Evolutionary conservation across 2,329 filamentous ascomycete genomes (phyloP).

Genomic region (Phaeosphaeriaceae sp.): DNA sequence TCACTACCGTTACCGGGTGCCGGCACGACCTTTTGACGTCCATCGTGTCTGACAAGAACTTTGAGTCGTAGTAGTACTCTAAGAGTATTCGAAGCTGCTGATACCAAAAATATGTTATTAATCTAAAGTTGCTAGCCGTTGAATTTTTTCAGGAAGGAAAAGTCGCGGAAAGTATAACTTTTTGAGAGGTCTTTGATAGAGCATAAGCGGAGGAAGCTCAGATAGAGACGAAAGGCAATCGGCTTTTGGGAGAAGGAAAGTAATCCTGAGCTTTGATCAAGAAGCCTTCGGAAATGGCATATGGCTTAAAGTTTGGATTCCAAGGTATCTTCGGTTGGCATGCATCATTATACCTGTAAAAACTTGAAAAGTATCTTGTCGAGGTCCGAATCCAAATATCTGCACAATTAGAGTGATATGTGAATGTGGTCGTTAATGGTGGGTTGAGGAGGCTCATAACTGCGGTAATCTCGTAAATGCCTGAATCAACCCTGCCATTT

Average conservation of each 20-base stretch:
- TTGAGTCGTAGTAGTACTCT: neutral
- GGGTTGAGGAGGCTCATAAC: too few species aligned
- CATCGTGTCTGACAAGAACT: slow-evolving; percentile 41
- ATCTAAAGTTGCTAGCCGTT: neutral
- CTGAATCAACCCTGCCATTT: too few species aligned
- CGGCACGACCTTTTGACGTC: slow-evolving; percentile 71
- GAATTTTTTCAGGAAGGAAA: neutral
- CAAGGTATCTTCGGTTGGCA: too few species aligned
- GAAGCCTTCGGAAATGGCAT: slow-evolving; percentile 35
- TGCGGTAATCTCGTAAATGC: too few species aligned
- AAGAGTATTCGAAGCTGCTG: slow-evolving; percentile 1
- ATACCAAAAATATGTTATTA: neutral
- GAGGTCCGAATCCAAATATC: too few species aligned
- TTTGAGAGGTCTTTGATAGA: neutral
- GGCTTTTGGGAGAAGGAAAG: slow-evolving; percentile 29
- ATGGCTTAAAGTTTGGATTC: slow-evolving; percentile 29
- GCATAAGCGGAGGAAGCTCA: neutral
- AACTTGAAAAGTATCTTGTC: too few species aligned
- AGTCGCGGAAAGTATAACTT: neutral
- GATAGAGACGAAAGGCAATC: slow-evolving; percentile 15
- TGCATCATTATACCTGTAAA: too few species aligned
- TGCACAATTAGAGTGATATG: too few species aligned
- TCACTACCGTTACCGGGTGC: slow-evolving; percentile 66
- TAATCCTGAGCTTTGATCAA: slow-evolving; percentile 21
- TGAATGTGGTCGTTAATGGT: too few species aligned